phyloP scores from a whole-genome alignment of 306 rosid species.

The Vigna radiata region DNA sequence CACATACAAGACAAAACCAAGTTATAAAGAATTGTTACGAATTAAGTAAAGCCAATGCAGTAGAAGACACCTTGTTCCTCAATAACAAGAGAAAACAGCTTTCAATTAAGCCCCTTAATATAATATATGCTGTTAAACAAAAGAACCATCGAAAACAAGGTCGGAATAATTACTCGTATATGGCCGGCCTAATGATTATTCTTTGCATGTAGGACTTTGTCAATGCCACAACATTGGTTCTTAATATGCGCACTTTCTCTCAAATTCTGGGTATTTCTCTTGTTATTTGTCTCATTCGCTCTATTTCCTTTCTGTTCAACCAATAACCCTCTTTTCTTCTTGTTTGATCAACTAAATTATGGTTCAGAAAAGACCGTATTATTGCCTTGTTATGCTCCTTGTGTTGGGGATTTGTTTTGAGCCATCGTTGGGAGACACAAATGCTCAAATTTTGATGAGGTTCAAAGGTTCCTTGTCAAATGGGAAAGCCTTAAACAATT shows the following conservation, averaged over 20 bases:
- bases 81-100: conserved; percentile 40
- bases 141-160: conserved; percentile 23
- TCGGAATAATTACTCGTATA: conserved; percentile 2
- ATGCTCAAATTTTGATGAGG: conserved; percentile 45
- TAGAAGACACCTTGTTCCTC: conserved; percentile 31
- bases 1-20: conserved; percentile 28
- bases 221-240: conserved; percentile 33
- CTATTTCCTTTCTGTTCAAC: conserved; percentile 2
- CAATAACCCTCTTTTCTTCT: conserved; percentile 20
- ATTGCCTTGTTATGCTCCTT: conserved; percentile 31
- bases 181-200: conserved; percentile 62
- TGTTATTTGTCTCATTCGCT: background rate
- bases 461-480: conserved; percentile 61
- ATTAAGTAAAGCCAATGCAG: conserved; percentile 19
- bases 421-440: conserved; percentile 36
- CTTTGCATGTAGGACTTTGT: conserved; percentile 44
- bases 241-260: conserved; percentile 12
- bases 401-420: conserved; percentile 20
- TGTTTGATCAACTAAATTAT: conserved; percentile 14
- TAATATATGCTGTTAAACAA: conserved; percentile 28
- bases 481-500: conserved; percentile 44
- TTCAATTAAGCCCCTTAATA: conserved; percentile 1
- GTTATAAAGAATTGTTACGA: conserved; percentile 1
- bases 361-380: conserved; percentile 31
- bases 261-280: background rate